Percentiles rank a stretch among this genome's conserved stretches.
Evolutionary conservation across 345 rosid genomes (phyloP).

Genomic region (Toxicodendron radicans): DNA sequence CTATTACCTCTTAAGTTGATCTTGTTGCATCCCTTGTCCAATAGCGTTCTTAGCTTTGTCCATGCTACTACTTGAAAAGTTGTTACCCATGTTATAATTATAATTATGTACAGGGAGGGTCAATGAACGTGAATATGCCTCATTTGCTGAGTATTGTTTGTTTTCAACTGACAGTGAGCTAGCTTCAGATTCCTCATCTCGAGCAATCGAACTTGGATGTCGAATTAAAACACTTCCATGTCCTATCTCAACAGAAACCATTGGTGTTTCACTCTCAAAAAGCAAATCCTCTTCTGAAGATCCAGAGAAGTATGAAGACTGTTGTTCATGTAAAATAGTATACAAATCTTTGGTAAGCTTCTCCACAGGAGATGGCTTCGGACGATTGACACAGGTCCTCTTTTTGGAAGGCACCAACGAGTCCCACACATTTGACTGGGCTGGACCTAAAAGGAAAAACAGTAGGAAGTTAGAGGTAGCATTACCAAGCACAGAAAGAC

Average conservation of each 20-base stretch:
- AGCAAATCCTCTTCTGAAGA: constrained; percentile 93
- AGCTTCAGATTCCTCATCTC: constrained; percentile 97
- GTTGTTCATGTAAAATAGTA: constrained; percentile 92
- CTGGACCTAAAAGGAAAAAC: constrained; percentile 59
- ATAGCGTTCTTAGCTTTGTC: constrained; percentile 39
- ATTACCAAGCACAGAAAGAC: neutral
- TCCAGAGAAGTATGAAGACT: constrained; percentile 83
- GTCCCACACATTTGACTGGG: constrained; percentile 90
- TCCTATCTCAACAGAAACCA: constrained; percentile 97
- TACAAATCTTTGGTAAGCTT: constrained; percentile 85
- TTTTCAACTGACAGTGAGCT: constrained; percentile 91
- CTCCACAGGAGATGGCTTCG: constrained; percentile 87
- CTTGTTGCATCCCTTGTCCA: constrained; percentile 55
- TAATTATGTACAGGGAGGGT: constrained; percentile 42
- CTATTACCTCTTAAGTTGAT: constrained; percentile 62
- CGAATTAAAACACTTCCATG: constrained; percentile 90
- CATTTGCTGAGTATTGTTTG: constrained; percentile 49
- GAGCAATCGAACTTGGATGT: constrained; percentile 75
- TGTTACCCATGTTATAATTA: constrained; percentile 32
- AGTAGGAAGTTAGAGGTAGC: constrained; percentile 12
- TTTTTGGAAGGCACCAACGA: constrained; percentile 80
- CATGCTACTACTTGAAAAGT: constrained; percentile 28
- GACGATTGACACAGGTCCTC: constrained; percentile 82
- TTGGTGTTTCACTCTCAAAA: constrained; percentile 79
- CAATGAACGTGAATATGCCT: constrained; percentile 58